phyloP scores from a whole-genome alignment of 352 stramenopile genomes.

The Blastocystis sp. region DNA sequence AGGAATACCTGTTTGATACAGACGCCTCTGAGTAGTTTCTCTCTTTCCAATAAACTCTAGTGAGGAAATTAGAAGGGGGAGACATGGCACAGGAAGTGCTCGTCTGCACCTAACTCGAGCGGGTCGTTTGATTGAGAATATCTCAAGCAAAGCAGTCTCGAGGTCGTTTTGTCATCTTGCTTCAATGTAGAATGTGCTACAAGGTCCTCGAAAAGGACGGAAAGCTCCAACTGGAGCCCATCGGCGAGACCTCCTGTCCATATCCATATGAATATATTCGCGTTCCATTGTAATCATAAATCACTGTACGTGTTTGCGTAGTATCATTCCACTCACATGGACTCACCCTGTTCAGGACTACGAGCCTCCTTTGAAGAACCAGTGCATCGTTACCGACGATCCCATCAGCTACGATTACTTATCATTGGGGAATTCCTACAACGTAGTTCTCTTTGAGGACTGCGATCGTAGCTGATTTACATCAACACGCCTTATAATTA shows the following conservation, averaged over 20 bases:
- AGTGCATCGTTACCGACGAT: background rate
- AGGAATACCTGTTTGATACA: background rate
- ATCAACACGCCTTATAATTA: slow-evolving; percentile 33
- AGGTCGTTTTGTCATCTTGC: background rate
- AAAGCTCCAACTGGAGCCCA: background rate
- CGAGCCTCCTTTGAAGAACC: background rate
- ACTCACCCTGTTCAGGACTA: background rate
- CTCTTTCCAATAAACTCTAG: background rate
- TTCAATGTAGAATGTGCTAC: slow-evolving; percentile 44
- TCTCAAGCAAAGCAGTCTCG: slow-evolving; percentile 13
- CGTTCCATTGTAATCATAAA: background rate
- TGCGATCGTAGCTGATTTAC: background rate
- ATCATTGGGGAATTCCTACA: background rate
- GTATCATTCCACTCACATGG: slow-evolving; percentile 20
- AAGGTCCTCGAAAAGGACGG: background rate
- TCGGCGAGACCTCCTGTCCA: background rate
- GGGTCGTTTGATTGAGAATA: background rate
- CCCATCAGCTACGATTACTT: slow-evolving; percentile 14
- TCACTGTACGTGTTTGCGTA: background rate
- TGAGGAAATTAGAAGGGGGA: background rate
- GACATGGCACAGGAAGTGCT: background rate
- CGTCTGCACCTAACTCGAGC: background rate
- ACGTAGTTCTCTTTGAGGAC: background rate
- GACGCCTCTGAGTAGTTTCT: background rate
- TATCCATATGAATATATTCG: slow-evolving; percentile 43